A percentile compares a stretch with the other conserved stretches of the same genome.
These are phyloP conservation scores for Teratosphaeriaceae sp. DNA, from an alignment of 2,329 filamentous ascomycete genomes.

Conservation along the genomic window DNA sequence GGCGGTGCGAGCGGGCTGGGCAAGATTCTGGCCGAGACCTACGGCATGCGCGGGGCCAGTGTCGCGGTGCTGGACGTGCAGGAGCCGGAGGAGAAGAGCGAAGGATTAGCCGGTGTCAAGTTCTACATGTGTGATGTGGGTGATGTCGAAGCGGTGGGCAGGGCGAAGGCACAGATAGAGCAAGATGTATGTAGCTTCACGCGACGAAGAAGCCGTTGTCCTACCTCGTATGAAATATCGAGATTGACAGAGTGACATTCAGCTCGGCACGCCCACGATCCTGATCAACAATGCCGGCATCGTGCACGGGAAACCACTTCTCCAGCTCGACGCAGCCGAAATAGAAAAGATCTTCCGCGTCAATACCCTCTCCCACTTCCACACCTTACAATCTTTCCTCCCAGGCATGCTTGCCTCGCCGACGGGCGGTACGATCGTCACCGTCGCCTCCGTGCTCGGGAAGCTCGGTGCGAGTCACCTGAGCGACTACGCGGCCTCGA, in stretches of 20 bases:
- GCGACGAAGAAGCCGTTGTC: no score
- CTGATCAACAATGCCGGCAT: slow-evolving; percentile 94
- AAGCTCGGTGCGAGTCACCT: slow-evolving; percentile 58
- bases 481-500: slow-evolving; percentile 80
- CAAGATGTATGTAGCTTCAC: slow-evolving; percentile 60
- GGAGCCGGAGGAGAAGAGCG: slow-evolving; percentile 48
- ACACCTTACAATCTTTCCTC: slow-evolving; percentile 78
- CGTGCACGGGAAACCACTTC: slow-evolving; percentile 67
- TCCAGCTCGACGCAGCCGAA: slow-evolving; percentile 60
- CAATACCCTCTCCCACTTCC: slow-evolving; percentile 82
- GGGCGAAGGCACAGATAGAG: slow-evolving; percentile 61
- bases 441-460: slow-evolving; percentile 80
- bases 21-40: slow-evolving; percentile 77
- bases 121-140: slow-evolving; percentile 84
- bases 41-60: slow-evolving; percentile 84
- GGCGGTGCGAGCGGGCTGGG: slow-evolving; percentile 85
- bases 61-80: slow-evolving; percentile 79
- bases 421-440: slow-evolving; percentile 79
- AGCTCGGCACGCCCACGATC: slow-evolving; percentile 85
- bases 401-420: slow-evolving; percentile 63
- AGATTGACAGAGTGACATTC: slow-evolving; percentile 6
- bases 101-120: slow-evolving; percentile 50
- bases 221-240: no score
- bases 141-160: slow-evolving; percentile 59
- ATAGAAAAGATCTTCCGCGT: slow-evolving; percentile 66